Evolutionary conservation across 805 yeast species (phyloP).

Genomic region (Kazachstania bromeliacearum): DNA sequence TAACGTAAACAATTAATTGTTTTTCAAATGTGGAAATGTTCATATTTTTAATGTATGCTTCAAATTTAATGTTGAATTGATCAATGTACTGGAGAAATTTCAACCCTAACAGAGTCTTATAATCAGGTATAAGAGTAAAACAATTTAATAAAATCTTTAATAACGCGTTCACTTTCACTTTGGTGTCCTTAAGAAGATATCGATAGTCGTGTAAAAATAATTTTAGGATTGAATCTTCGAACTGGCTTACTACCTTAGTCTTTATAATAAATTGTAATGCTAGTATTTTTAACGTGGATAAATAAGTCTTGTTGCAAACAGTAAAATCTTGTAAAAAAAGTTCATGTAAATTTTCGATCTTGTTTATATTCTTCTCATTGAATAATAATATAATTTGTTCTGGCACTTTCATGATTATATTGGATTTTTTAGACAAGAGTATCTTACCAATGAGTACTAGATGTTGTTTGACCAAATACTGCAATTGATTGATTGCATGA

Average conservation of each 20-base stretch:
- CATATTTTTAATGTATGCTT: conserved; percentile 19
- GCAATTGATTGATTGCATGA: conserved; percentile 7
- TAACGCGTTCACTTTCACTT: conserved; percentile 15
- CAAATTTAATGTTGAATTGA: conserved; percentile 17
- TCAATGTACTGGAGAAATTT: conserved; percentile 25
- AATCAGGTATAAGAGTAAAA: conserved; percentile 13
- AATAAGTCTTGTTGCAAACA: conserved; percentile 14
- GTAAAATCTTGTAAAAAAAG: conserved; percentile 20
- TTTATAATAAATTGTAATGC: conserved; percentile 22
- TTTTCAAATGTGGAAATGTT: conserved; percentile 9
- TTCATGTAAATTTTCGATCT: conserved; percentile 11
- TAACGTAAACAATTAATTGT: conserved; percentile 8
- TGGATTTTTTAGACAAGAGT: neutral
- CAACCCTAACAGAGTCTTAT: conserved; percentile 21
- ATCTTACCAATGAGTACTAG: conserved; percentile 18
- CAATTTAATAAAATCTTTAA: conserved; percentile 22
- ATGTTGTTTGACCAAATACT: conserved; percentile 15
- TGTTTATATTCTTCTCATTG: conserved; percentile 16
- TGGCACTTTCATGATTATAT: conserved; percentile 5
- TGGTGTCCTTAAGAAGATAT: conserved; percentile 14
- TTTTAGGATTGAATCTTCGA: conserved; percentile 11
- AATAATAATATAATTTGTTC: conserved; percentile 15
- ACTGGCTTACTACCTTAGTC: conserved; percentile 6
- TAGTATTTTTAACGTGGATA: conserved; percentile 23
- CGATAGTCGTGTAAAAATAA: conserved; percentile 21